Percentiles rank a stretch among this genome's conserved stretches.
These are phyloP conservation scores for Aphanomyces astaci DNA, from an alignment of 352 stramenopile species.

Conservation along the genomic window DNA sequence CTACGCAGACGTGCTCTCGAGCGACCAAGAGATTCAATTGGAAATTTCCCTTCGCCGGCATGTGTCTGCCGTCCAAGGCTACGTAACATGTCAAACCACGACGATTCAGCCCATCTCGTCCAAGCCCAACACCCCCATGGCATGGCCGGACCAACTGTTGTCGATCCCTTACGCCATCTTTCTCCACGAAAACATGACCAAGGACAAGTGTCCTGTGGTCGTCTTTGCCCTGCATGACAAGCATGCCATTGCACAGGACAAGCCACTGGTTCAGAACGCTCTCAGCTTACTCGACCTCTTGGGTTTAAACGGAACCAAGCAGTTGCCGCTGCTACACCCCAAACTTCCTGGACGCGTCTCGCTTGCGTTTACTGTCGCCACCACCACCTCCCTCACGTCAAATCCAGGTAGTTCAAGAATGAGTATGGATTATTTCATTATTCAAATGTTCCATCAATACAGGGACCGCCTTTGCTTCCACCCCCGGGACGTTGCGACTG, in stretches of 20 bases:
- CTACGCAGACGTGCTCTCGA: not conserved
- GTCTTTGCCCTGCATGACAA: conserved; percentile 40
- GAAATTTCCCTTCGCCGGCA: conserved; percentile 8
- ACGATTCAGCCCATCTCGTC: too few species aligned
- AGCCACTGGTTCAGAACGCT: conserved; percentile 25
- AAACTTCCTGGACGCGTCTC: not conserved
- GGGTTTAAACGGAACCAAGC: not conserved
- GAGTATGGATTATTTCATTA: too few species aligned
- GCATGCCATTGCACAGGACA: conserved; percentile 39
- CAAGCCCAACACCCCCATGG: not conserved
- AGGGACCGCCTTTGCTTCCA: not conserved
- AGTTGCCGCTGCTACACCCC: conserved; percentile 1
- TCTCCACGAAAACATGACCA: conserved; percentile 6
- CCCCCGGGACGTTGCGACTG: conserved; percentile 7
- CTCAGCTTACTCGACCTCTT: conserved; percentile 22
- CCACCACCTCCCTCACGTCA: not conserved
- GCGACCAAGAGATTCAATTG: not conserved
- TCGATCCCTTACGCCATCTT: not conserved
- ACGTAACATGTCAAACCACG: not conserved
- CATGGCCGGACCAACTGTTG: not conserved
- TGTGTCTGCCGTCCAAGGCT: not conserved
- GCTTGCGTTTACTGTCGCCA: not conserved
- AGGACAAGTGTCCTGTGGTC: conserved; percentile 18
- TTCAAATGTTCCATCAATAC: not conserved
- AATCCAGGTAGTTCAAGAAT: not conserved